Base-by-base conservation (phyloP, 768 basidiomycete species). In the Tylopilus subfusipes region DNA sequence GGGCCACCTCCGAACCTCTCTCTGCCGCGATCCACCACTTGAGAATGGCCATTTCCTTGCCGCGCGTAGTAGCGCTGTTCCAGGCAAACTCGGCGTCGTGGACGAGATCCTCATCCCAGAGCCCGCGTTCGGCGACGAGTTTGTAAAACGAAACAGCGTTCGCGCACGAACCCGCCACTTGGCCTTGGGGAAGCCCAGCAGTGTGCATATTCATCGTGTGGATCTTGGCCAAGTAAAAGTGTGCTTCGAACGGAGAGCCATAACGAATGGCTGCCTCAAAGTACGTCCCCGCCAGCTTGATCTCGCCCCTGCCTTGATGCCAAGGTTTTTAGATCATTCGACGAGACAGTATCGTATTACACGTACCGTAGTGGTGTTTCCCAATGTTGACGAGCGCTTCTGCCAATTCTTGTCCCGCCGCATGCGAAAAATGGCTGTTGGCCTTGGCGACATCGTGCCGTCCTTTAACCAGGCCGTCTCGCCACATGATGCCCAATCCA, bases 11-110 rank as follows among this genome's bases (percentile, higher is more conserved):
- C 25, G 81, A 87, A 0, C 97, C 97, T 56, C 90, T 75, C 74
- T 99, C 97, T 10, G 92, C 93, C 30, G 93, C 92, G 48, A 97
- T 81, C 89, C 87, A 92, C 93, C 97, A 99, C 45, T 88, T 86
- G 30, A 98, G 73, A 73, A 98, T 84, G 3, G 96, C 96, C 49
- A 82, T 79, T 59, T 93, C 86, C 64, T 84, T 85, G 30, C 88
- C 90, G 42, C 82, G 76, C 38, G 87, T 84, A 2, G 82, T 81
- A 12, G 80, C 82, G 30, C 83, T 78, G 68, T 77, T 76, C 91
- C 91, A 93, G 6, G 79, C 78, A 49, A 75, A 73, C 61, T 93
- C 88, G 5, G 93, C 95, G 39, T 96, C 91, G 33, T 82, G 78
- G 25, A 97, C 65, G 47, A 91, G 78, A 62, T 93, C 85, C 47